Evolutionary conservation across 495 filamentous ascomycete genomes (phyloP).

Genomic region (Trichoderma virens): DNA sequence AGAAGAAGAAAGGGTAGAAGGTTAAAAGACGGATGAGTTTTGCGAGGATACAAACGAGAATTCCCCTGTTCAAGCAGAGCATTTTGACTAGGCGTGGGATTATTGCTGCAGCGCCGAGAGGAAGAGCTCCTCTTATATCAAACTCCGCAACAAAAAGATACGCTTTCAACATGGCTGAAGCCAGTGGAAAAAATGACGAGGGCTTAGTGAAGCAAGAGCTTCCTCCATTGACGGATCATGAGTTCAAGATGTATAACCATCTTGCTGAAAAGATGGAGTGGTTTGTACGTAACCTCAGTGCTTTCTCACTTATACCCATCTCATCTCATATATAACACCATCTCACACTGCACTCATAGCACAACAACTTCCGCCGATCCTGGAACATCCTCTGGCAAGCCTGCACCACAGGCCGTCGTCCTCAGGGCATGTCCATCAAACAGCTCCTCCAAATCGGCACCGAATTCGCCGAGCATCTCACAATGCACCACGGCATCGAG

Average conservation of each 20-base stretch:
- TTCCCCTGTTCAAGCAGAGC: neutral
- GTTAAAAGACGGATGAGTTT: neutral
- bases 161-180: neutral
- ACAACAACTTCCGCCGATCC: slow-evolving; percentile 66
- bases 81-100: neutral
- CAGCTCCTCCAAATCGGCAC: slow-evolving; percentile 55
- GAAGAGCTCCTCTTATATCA: neutral
- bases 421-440: slow-evolving; percentile 47
- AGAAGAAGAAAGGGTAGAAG: neutral
- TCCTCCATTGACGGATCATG: neutral
- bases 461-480: slow-evolving; percentile 59
- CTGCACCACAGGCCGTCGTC: slow-evolving; percentile 43
- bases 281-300: slow-evolving; percentile 39
- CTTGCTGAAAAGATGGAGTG: slow-evolving; percentile 72
- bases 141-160: neutral
- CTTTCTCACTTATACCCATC: slow-evolving; percentile 4
- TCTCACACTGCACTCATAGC: slow-evolving; percentile 32
- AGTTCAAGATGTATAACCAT: slow-evolving; percentile 49
- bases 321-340: slow-evolving; percentile 14
- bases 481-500: slow-evolving; percentile 77
- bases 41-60: neutral
- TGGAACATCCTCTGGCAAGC: slow-evolving; percentile 65
- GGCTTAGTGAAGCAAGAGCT: neutral
- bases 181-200: neutral
- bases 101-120: neutral